Evolutionary conservation across 331 rosid species (phyloP), one percentile per base, ranked within the genome.

Genomic region (Stylosanthes scabra): DNA sequence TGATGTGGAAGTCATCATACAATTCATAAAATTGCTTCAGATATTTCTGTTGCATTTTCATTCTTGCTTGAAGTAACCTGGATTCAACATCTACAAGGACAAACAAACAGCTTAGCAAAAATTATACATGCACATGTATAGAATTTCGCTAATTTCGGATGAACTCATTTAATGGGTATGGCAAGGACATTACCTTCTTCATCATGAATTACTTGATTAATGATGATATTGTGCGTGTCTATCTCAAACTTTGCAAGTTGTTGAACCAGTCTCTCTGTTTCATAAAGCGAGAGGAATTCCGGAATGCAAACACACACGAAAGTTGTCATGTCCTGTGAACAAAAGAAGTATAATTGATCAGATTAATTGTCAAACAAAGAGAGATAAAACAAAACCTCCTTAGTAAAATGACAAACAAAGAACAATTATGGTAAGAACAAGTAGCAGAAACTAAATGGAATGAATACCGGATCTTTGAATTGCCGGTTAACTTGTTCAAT

Each of bases 231-330:
- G 83, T 95, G 99, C 2, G 99, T 92, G 82, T 95, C 99, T 9
- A 95, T 95, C 92, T 95, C 99, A 61, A 95, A 95, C 83, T 86
- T 95, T 16, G 98, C 57, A 56, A 95, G 96, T 68, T 95, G 97
- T 86, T 95, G 99, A 73, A 95, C 99, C 73, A 95, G 71, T 87
- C 99, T 90, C 90, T 95, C 97, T 1, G 99, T 95, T 86, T 95
- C 99, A 60, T 95, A 95, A 60, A 95, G 96, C 40, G 99, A 90
- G 58, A 95, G 97, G 81, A 95, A 95, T 83, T 95, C 99, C 1
- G 99, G 99, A 80, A 95, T 95, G 87, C 99, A 95, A 72, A 95
- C 99, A 76, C 99, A 95, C 64, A 95, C 76, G 56, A 95, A 95
- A 14, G 99, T 95, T 57, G 99, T 95, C 96, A 91, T 66, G 80